Evolutionary conservation across 2,329 filamentous ascomycete genomes (phyloP).

Genomic region (Cytospora piceae): DNA sequence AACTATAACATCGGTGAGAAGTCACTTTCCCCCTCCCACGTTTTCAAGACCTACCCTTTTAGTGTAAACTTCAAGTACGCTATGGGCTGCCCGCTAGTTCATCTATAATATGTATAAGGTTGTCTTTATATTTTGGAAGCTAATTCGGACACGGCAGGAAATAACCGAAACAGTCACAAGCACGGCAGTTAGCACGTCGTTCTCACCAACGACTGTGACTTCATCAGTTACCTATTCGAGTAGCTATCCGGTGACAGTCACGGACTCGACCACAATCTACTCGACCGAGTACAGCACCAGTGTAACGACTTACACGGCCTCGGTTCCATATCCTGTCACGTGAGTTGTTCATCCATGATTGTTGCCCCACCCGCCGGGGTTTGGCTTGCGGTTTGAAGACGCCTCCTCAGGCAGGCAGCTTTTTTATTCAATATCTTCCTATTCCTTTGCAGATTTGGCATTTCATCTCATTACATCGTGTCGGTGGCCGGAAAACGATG

Average conservation of each 20-base stretch:
- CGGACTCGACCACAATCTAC: constrained; percentile 11
- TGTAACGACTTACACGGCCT: constrained; percentile 11
- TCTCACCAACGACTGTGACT: constrained; percentile 5
- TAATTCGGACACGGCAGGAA: background rate
- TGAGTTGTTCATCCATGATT: background rate
- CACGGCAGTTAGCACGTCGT: constrained; percentile 34
- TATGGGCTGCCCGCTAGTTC: background rate
- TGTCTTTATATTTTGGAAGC: background rate
- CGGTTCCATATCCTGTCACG: constrained; percentile 9
- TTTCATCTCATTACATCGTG: background rate
- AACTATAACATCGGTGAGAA: constrained; percentile 5
- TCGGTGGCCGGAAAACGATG: background rate
- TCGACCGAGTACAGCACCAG: constrained; percentile 7
- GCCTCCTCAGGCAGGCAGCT: background rate
- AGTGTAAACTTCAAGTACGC: background rate
- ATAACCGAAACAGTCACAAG: constrained; percentile 22
- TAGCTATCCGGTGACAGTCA: constrained; percentile 16
- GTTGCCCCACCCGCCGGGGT: background rate
- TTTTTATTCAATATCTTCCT: background rate
- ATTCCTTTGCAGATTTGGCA: background rate
- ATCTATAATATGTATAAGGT: background rate
- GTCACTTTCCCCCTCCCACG: background rate
- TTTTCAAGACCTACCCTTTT: background rate
- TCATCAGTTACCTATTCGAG: background rate
- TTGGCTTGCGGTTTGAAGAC: background rate